Conservation (phyloP, 225 moss, liverwort and hornwort genomes). For the Asterella californica region DNA sequence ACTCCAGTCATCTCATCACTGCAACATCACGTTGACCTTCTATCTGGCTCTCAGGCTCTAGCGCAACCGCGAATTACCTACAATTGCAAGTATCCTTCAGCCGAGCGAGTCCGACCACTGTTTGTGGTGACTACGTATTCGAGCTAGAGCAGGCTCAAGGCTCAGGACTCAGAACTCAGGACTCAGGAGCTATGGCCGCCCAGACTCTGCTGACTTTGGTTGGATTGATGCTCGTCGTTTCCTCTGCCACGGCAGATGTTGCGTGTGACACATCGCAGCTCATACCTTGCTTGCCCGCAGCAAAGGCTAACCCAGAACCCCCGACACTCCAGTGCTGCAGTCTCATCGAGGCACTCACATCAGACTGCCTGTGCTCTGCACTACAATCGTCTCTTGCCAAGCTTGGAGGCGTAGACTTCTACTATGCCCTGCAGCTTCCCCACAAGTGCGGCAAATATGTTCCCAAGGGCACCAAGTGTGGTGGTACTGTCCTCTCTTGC, state of each 20-base stretch:
- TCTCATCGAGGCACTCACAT: constrained; percentile 20
- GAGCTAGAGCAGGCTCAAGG: background rate
- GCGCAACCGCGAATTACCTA: background rate
- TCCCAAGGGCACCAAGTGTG: constrained; percentile 36
- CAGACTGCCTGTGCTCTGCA: constrained; percentile 29
- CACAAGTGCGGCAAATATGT: constrained; percentile 27
- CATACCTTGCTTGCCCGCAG: constrained; percentile 30
- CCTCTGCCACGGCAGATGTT: background rate
- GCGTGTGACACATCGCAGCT: constrained; percentile 9
- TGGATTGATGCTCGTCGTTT: background rate
- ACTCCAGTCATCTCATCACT: background rate
- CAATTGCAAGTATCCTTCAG: background rate
- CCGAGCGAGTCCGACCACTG: too few relatives aligned
- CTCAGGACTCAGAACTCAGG: background rate
- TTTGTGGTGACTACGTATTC: too few relatives aligned
- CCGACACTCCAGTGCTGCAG: constrained; percentile 29
- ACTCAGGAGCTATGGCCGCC: constrained; percentile 3
- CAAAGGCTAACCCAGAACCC: constrained; percentile 18
- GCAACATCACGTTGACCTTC: background rate
- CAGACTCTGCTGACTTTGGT: background rate
- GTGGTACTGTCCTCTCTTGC: constrained; percentile 12
- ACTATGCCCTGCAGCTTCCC: constrained; percentile 28
- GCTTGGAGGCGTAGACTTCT: constrained; percentile 29
- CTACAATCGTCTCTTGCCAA: constrained; percentile 29
- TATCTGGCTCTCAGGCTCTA: background rate